phyloP scores from a whole-genome alignment of 139 green algal genomes.

The Chlorella sp. region DNA sequence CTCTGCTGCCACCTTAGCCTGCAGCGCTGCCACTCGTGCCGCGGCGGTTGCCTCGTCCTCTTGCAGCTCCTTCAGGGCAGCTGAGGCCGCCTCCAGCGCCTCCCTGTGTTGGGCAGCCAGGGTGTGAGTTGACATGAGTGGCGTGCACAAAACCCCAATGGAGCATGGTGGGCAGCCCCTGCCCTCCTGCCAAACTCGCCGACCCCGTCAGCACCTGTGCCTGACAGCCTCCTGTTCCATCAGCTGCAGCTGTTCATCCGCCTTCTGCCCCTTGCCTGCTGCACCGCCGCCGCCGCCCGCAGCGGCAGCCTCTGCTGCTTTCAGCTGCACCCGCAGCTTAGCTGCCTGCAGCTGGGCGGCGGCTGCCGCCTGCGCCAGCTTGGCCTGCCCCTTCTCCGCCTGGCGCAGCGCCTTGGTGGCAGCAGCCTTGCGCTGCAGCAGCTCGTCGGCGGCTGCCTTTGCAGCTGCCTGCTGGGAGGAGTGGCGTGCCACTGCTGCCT shows the following conservation, averaged over 20 bases:
- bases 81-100: background rate
- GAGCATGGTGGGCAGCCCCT: too few species aligned
- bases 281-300: background rate
- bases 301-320: conserved; percentile 6
- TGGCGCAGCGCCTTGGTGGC: background rate
- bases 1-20: background rate
- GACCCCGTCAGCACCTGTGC: background rate
- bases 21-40: background rate
- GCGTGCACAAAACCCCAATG: too few species aligned
- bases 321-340: conserved; percentile 20
- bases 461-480: background rate
- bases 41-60: background rate
- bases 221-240: background rate
- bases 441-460: background rate
- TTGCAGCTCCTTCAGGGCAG: background rate
- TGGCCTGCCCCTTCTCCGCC: background rate
- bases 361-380: background rate
- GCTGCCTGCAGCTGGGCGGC: conserved; percentile 11
- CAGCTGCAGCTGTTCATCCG: background rate
- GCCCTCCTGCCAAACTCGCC: too few species aligned
- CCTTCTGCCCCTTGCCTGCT: background rate
- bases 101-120: background rate
- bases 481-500: background rate
- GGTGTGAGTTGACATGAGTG: too few species aligned
- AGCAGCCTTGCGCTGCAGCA: background rate